A percentile compares a stretch with the other conserved stretches of the same genome.
Conservation (phyloP, 1,284 basidiomycete genomes). For the Naganishia sp. region DNA sequence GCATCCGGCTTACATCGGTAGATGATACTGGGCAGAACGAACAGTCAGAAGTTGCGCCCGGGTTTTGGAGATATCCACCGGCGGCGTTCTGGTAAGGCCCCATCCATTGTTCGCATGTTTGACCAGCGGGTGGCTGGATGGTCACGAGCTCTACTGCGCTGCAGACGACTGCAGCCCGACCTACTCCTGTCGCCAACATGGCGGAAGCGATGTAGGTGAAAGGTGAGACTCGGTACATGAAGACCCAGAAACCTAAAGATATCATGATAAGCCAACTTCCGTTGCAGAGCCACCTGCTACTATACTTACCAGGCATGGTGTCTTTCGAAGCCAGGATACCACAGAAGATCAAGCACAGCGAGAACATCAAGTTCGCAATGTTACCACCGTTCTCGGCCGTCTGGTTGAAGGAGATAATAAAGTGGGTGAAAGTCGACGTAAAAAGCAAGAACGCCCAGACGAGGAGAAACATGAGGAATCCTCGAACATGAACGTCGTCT, state of each 20-base stretch:
- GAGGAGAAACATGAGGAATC: slow-evolving; percentile 50
- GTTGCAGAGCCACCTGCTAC: slow-evolving; percentile 49
- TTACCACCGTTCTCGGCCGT: slow-evolving; percentile 54
- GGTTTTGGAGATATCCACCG: slow-evolving; percentile 51
- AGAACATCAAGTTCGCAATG: slow-evolving; percentile 54
- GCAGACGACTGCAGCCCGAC: slow-evolving; percentile 51
- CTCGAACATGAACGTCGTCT: slow-evolving; percentile 45
- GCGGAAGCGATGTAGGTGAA: slow-evolving; percentile 71
- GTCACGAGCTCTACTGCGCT: slow-evolving; percentile 49
- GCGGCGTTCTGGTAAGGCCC: slow-evolving; percentile 43
- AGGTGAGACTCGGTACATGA: slow-evolving; percentile 78
- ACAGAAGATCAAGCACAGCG: slow-evolving; percentile 53
- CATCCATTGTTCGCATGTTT: slow-evolving; percentile 55
- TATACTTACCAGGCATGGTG: slow-evolving; percentile 62
- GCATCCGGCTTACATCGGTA: slow-evolving; percentile 54
- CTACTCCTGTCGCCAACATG: slow-evolving; percentile 58
- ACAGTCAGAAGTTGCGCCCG: slow-evolving; percentile 46
- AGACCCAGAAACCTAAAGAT: slow-evolving; percentile 50
- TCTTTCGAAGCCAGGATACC: slow-evolving; percentile 53
- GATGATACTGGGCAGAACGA: slow-evolving; percentile 55
- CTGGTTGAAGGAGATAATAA: slow-evolving; percentile 33
- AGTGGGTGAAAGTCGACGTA: slow-evolving; percentile 52
- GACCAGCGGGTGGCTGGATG: slow-evolving; percentile 51
- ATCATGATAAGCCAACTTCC: neutral
- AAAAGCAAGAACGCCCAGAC: slow-evolving; percentile 53